Conservation (phyloP, 768 basidiomycete species). For the Leccinellum rugosiceps region DNA sequence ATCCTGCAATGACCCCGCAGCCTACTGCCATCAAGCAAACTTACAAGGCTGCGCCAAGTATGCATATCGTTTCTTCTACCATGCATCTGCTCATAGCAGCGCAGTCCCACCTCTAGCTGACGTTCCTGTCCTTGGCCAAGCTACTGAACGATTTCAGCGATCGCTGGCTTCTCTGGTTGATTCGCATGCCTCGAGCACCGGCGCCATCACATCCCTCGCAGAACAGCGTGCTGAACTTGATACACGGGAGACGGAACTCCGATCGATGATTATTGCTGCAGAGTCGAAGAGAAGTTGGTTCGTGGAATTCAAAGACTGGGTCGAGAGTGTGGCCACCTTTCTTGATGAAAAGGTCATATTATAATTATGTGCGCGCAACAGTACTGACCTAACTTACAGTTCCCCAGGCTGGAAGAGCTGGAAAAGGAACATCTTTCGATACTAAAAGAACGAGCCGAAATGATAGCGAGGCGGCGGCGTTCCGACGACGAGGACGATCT, state of each 20-base stretch:
- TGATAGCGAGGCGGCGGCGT: constrained; percentile 64
- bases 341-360: constrained; percentile 77
- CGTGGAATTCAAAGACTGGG: constrained; percentile 69
- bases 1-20: constrained; percentile 35
- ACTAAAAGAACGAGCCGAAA: constrained; percentile 67
- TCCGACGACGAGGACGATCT: constrained; percentile 83
- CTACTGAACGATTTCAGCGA: constrained; percentile 58
- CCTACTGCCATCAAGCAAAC: constrained; percentile 44
- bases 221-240: constrained; percentile 66
- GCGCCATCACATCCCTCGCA: constrained; percentile 52
- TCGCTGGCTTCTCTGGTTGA: constrained; percentile 57
- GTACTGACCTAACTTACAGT: constrained; percentile 41
- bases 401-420: constrained; percentile 70
- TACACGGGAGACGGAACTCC: constrained; percentile 65
- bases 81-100: constrained; percentile 12
- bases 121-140: constrained; percentile 61
- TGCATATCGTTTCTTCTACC: constrained; percentile 15
- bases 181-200: constrained; percentile 64
- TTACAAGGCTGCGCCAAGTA: constrained; percentile 76
- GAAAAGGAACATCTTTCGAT: constrained; percentile 75
- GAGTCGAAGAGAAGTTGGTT: constrained; percentile 86
- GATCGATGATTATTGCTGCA: constrained; percentile 68
- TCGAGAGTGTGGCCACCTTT: constrained; percentile 81
- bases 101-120: constrained; percentile 65
- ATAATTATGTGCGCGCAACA: background rate